phyloP scores from a whole-genome alignment of 345 rosid genomes.

The Brassica nigra region DNA sequence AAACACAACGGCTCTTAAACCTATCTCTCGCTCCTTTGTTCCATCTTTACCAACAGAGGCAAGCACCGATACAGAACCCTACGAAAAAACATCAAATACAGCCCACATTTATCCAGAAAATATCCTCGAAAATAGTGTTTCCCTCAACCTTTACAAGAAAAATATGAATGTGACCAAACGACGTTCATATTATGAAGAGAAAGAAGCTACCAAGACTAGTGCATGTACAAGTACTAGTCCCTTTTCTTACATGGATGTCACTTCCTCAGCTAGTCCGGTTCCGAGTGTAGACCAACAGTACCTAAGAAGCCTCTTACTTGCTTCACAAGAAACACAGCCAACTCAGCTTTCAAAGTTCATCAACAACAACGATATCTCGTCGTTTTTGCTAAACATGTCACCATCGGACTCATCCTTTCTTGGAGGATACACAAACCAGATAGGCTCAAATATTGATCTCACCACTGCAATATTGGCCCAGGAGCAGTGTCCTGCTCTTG shows the following conservation, averaged over 20 bases:
- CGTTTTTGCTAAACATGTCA: slow-evolving; percentile 48
- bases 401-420: slow-evolving; percentile 40
- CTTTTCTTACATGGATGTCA: slow-evolving; percentile 38
- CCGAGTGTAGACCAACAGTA: slow-evolving; percentile 38
- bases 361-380: slow-evolving; percentile 42
- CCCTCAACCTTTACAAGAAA: slow-evolving; percentile 31
- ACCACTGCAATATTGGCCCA: not conserved
- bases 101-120: slow-evolving; percentile 36
- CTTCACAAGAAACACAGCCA: slow-evolving; percentile 43
- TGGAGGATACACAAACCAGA: slow-evolving; percentile 31
- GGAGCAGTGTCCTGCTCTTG: slow-evolving; percentile 24
- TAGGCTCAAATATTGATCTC: slow-evolving; percentile 9
- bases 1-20: slow-evolving; percentile 61
- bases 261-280: slow-evolving; percentile 38
- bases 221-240: slow-evolving; percentile 19
- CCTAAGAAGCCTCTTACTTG: slow-evolving; percentile 42
- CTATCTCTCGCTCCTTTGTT: slow-evolving; percentile 67
- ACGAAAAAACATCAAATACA: slow-evolving; percentile 24
- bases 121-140: slow-evolving; percentile 20
- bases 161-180: slow-evolving; percentile 12
- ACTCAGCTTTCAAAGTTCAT: slow-evolving; percentile 31
- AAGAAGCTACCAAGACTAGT: slow-evolving; percentile 27
- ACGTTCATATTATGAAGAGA: slow-evolving; percentile 4
- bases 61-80: slow-evolving; percentile 31
- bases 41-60: slow-evolving; percentile 34